Evolutionary conservation across 768 basidiomycete genomes (phyloP), one percentile per base, ranked within the genome.

Genomic region (Tricholoma terreum): DNA sequence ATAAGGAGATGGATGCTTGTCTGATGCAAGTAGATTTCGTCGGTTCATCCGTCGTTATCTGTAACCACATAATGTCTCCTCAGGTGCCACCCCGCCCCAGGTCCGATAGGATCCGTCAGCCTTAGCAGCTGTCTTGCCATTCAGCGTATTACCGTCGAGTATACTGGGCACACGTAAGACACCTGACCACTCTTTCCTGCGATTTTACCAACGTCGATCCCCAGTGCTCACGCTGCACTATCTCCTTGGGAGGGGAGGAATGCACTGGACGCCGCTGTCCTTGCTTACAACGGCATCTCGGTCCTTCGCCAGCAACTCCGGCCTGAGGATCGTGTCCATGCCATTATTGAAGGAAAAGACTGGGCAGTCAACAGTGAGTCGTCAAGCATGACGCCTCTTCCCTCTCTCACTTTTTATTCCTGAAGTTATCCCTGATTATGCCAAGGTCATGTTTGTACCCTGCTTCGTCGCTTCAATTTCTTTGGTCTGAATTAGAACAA

Each of bases 221-320:
- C 56, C 4, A 91, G 89, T 10, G 89, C 90, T 3, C 90, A 91
- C 66, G 89, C 89, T 3, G 85, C 84, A 1, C 73, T 88, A 21
- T 87, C 86, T 17, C 92, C 91, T 21, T 93, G 92, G 91, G 88
- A 92, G 67, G 92, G 90, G 1, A 78, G 76, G 58, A 93, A 94
- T 60, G 87, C 92, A 1, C 71, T 92, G 9, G 92, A 95, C 65
- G 93, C 93, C 0, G 91, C 90, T 14, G 87, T 93, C 4, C 77
- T 92, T 2, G 87, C 89, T 3, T 94, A 94, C 66, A 87, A 81
- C 49, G 89, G 85, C 54, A 84, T 94, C 24, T 84, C 89, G 0
- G 83, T 85, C 4, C 77, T 94, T 27, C 83, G 93, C 12, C 93
- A 95, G 68, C 93, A 94, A 63, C 77, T 92, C 12, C 78, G 80